Conservation (phyloP, 2,329 filamentous ascomycete species). For the Penicillium sumatraense region DNA sequence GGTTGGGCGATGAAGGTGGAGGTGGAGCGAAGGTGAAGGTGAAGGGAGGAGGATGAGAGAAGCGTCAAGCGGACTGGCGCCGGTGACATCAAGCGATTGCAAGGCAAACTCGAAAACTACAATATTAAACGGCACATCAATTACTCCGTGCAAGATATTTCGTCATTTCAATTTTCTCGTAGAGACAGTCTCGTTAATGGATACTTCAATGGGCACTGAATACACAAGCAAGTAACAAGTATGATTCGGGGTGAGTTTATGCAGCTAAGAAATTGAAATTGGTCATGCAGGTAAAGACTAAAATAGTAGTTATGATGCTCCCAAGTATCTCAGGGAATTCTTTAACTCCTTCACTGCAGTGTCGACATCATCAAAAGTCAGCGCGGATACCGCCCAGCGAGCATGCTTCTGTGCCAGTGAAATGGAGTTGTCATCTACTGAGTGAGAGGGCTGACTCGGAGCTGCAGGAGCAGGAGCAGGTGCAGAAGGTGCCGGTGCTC, state of each 20-base stretch:
- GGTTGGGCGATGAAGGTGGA: too few species aligned
- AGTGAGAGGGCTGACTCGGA: slow-evolving; percentile 33
- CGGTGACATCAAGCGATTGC: too few species aligned
- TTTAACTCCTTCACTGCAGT: slow-evolving; percentile 87
- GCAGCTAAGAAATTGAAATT: neutral
- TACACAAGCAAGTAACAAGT: too few species aligned
- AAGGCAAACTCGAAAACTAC: too few species aligned
- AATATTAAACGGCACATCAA: too few species aligned
- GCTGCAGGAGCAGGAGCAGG: slow-evolving; percentile 32
- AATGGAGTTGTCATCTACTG: slow-evolving; percentile 72
- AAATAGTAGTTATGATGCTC: slow-evolving; percentile 49
- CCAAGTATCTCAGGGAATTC: slow-evolving; percentile 72
- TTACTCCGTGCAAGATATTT: too few species aligned
- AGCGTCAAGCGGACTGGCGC: too few species aligned
- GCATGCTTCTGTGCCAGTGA: slow-evolving; percentile 90
- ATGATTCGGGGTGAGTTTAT: too few species aligned
- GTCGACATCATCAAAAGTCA: slow-evolving; percentile 94
- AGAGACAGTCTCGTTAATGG: too few species aligned
- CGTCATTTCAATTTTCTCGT: too few species aligned
- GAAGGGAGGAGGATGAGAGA: neutral
- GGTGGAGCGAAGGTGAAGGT: neutral
- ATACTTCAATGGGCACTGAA: too few species aligned
- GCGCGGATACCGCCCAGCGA: slow-evolving; percentile 92
- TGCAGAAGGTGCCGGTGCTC: slow-evolving; percentile 9
- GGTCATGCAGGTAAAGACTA: neutral